Evolutionary conservation across 768 basidiomycete genomes (phyloP).

Genomic region (Aureoboletus auriporus): DNA sequence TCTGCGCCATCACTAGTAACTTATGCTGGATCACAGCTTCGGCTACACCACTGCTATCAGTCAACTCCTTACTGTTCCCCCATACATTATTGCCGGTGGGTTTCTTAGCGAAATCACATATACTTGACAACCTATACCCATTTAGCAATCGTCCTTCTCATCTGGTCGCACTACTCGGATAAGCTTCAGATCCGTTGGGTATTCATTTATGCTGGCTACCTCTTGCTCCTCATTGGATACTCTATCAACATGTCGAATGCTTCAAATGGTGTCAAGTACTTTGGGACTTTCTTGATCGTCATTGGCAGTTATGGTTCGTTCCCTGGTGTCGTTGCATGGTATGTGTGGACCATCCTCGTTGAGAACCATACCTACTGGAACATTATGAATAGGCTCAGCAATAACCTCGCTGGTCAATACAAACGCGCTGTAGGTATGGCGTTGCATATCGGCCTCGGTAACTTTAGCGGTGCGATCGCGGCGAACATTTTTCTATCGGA

Average conservation of each 20-base stretch:
- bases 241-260: conserved; percentile 58
- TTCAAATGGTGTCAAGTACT: conserved; percentile 57
- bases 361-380: rapidly evolving
- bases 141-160: conserved; percentile 48
- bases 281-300: conserved; percentile 68
- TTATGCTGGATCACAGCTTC: conserved; percentile 38
- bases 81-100: conserved; percentile 61
- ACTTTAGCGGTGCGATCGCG: conserved; percentile 62
- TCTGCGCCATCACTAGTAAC: background rate
- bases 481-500: conserved; percentile 56
- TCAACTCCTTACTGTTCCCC: conserved; percentile 66
- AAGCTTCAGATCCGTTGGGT: conserved; percentile 48
- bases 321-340: conserved; percentile 64
- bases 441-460: conserved; percentile 48
- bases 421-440: conserved; percentile 70
- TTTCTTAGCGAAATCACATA: background rate
- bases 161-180: conserved; percentile 59
- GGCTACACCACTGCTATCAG: conserved; percentile 53
- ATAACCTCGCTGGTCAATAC: conserved; percentile 58
- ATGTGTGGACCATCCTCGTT: conserved; percentile 14
- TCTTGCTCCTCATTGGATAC: conserved; percentile 55
- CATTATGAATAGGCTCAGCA: conserved; percentile 43
- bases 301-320: conserved; percentile 54
- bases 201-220: conserved; percentile 51
- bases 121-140: background rate